phyloP scores from a whole-genome alignment of 1,284 basidiomycete genomes.

The Ustilago trichophora region DNA sequence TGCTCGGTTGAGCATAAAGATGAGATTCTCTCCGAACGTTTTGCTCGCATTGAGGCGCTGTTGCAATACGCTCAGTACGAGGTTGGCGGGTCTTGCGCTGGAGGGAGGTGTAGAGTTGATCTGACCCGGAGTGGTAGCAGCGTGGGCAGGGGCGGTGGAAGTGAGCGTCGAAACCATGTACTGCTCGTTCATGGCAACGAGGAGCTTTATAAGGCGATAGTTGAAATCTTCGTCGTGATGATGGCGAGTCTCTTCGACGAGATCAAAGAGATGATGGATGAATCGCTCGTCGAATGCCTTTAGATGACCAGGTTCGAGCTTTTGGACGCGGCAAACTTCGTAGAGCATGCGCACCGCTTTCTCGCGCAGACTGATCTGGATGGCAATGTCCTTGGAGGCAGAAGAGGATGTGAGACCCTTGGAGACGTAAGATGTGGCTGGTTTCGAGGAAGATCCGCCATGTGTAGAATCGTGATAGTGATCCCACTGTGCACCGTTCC shows the following conservation, averaged over 20 bases:
- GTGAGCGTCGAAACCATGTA: slow-evolving; percentile 83
- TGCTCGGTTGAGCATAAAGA: slow-evolving; percentile 97
- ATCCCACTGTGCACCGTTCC: slow-evolving; percentile 22
- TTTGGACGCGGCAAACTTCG: slow-evolving; percentile 58
- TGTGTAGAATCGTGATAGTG: neutral
- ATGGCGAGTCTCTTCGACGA: slow-evolving; percentile 89
- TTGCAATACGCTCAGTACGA: slow-evolving; percentile 84
- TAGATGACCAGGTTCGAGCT: slow-evolving; percentile 50
- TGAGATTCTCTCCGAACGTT: slow-evolving; percentile 97
- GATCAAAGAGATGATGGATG: slow-evolving; percentile 88
- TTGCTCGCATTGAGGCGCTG: slow-evolving; percentile 82
- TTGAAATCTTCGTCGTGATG: slow-evolving; percentile 78
- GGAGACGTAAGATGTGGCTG: neutral
- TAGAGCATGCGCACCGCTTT: slow-evolving; percentile 68
- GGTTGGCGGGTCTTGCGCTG: slow-evolving; percentile 70
- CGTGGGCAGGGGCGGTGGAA: slow-evolving; percentile 66
- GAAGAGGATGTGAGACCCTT: slow-evolving; percentile 13
- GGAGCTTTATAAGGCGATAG: slow-evolving; percentile 49
- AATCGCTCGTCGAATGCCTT: slow-evolving; percentile 76
- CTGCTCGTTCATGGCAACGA: slow-evolving; percentile 87
- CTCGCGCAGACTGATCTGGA: slow-evolving; percentile 53
- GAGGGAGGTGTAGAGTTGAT: slow-evolving; percentile 26
- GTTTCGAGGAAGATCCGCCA: neutral
- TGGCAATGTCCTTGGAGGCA: slow-evolving; percentile 31
- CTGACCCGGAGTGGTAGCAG: slow-evolving; percentile 11